Evolutionary conservation across 2,329 filamentous ascomycete genomes (phyloP), one percentile per base, ranked within the genome.

Genomic region (Cladophialophora exuberans): DNA sequence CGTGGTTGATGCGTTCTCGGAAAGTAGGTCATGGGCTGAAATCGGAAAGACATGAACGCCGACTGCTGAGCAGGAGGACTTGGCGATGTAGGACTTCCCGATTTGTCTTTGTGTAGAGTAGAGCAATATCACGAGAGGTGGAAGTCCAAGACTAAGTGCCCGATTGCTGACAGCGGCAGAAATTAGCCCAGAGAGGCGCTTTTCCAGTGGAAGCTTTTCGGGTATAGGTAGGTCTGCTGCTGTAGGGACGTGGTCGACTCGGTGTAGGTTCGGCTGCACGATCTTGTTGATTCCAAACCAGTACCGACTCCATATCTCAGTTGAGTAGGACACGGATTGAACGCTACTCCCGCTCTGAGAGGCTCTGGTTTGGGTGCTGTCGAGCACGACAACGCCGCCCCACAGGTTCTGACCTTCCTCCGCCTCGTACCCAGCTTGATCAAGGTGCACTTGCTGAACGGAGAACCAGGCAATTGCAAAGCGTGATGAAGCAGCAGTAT

Each of bases 51-150:
- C 88, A 69, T 99, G 94, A 13, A 97, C 78, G 3, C 94, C 94
- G 59, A 97, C 87, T 65, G 97, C 93, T 2, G 88, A 82, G 69
- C 91, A 96, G 3, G 92, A 91, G 38, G 84, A 83, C 1, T 78
- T 80, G 0, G 90, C 90, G 18, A 91, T 75, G 2, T 86, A 88
- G n/a, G 89, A 80, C 70, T 99, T 99, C 45, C 94, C 94, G 63
- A 97, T 96, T 57, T 90, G 89, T 39, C 94, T 85, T 71, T 99
- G 94, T 2, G 90, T 95, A 1, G 94, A 97, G 1, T 89, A 89
- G 5, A 99, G 77, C 2, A 99, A 79, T 30, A 99, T 87, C 1
- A 92, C 90, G 13, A 97, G 81, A 0, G 94, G 90, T 2, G 93
- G 91, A 74, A 97, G 86, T 38, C 88, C 87, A 2, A 97, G 78